A percentile compares a stretch with the other conserved stretches of the same genome.
phyloP scores from a whole-genome alignment of 805 yeast species.

The Candida chauliodis region DNA sequence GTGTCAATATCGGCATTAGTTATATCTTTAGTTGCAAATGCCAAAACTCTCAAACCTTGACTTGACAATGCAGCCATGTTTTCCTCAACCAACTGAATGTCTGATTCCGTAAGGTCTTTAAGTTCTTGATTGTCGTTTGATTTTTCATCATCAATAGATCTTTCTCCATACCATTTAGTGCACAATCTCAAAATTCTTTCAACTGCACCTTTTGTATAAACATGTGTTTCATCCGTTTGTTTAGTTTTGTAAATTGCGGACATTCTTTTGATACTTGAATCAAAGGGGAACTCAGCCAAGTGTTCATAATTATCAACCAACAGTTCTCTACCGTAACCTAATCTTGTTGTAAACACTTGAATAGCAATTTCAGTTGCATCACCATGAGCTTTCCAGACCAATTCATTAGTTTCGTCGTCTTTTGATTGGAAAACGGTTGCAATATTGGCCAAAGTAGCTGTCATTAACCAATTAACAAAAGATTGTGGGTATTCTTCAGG shows the following conservation, averaged over 20 bases:
- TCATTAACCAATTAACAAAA: constrained; percentile 22
- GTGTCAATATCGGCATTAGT: constrained; percentile 17
- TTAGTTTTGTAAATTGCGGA: constrained; percentile 46
- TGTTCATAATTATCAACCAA: constrained; percentile 37
- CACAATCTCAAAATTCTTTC: constrained; percentile 64
- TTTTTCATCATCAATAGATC: constrained; percentile 15
- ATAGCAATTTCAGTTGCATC: constrained; percentile 90
- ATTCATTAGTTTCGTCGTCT: constrained; percentile 26
- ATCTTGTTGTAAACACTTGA: constrained; percentile 68
- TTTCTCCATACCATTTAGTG: constrained; percentile 46
- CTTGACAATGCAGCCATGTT: constrained; percentile 58
- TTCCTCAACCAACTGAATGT: constrained; percentile 41
- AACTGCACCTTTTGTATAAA: constrained; percentile 71
- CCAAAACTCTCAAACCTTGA: constrained; percentile 70
- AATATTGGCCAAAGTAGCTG: constrained; percentile 39
- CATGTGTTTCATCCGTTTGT: constrained; percentile 21
- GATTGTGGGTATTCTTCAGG: constrained; percentile 17
- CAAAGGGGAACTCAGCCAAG: constrained; percentile 68
- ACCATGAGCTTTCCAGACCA: constrained; percentile 49
- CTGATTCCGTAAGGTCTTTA: constrained; percentile 37
- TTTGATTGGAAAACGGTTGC: constrained; percentile 33
- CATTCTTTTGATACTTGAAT: constrained; percentile 72
- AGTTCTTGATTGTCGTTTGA: constrained; percentile 15
- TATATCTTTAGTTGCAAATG: constrained; percentile 53
- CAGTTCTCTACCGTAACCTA: constrained; percentile 48